Evolutionary conservation across 192 early-diverging fungal genomes (phyloP), one percentile per base, ranked within the genome.

Genomic region (Physocladia obscura): DNA sequence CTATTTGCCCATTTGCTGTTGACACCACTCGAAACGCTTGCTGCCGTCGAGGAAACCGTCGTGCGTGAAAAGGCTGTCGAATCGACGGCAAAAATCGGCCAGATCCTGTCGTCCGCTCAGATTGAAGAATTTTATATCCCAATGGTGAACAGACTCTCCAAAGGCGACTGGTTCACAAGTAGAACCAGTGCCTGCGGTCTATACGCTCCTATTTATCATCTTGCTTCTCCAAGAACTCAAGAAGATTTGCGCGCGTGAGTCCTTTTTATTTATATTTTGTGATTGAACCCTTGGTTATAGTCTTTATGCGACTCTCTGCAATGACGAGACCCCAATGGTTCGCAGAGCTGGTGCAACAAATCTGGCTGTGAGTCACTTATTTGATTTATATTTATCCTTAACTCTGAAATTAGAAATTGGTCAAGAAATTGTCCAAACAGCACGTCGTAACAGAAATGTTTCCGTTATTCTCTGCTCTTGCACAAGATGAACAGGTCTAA

Each of bases 51-150:
- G 76, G 97, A 99, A 70, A 94, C 93, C 2, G 89, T 94, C 59
- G 97, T 99, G n/a, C 82, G 97, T 57, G 96, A 98, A 49, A 97
- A 96, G 93, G 95, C 97, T n/a, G 93, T 97, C 47, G 93, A 91
- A 58, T 96, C 95, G 1, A 83, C 96, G 56, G 89, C 89, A 71
- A 93, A 95, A 75, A 88, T 98, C 62, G 88, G 84, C 40, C 82
- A 80, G 35, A 62, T 78, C 6, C 83, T 99, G 69, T 84, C 85
- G 73, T 87, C 89, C 72, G 63, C 74, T 36, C 94, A 96, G 69
- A 76, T 99, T 57, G 94, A 96, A 68, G 89, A 94, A 62, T 87
- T 89, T 63, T 92, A 92, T 68, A 87, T 99, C 34, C 94, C 95
- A 27, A 88, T 97, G 74, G 77, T 99, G 39, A 94, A 92, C 73